phyloP scores from a whole-genome alignment of 768 basidiomycete genomes.

The Amanita pallidorosea region DNA sequence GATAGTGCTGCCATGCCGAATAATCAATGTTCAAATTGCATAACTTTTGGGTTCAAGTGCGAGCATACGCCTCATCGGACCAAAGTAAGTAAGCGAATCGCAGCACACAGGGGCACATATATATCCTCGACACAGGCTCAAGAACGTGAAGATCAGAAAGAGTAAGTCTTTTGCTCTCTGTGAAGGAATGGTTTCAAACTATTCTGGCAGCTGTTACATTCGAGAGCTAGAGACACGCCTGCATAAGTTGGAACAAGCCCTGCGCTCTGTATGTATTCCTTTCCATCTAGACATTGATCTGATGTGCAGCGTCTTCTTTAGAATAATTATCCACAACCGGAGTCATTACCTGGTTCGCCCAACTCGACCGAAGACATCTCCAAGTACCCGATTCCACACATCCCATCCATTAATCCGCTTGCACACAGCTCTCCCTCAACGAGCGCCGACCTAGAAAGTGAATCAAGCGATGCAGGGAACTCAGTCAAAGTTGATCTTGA shows the following conservation, averaged over 20 bases:
- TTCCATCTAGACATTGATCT: background rate
- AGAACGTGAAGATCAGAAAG: constrained; percentile 24
- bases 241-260: constrained; percentile 18
- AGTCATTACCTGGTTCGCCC: background rate
- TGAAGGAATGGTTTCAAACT: background rate
- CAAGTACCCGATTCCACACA: constrained; percentile 9
- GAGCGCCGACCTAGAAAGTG: background rate
- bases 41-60: constrained; percentile 34
- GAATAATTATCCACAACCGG: background rate
- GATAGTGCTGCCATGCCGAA: constrained; percentile 51
- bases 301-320: background rate
- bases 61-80: constrained; percentile 41
- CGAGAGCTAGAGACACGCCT: constrained; percentile 18
- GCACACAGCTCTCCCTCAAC: constrained; percentile 7
- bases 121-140: background rate
- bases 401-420: constrained; percentile 8
- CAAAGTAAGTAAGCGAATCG: constrained; percentile 27
- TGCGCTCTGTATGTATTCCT: constrained; percentile 13
- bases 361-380: background rate
- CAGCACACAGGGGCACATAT: background rate
- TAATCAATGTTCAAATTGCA: constrained; percentile 48
- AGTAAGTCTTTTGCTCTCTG: constrained; percentile 13
- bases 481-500: constrained; percentile 21
- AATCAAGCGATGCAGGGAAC: constrained; percentile 15
- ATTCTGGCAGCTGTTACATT: constrained; percentile 16